phyloP scores from a whole-genome alignment of 163 green algal species.

The Prototheca stagnorum region DNA sequence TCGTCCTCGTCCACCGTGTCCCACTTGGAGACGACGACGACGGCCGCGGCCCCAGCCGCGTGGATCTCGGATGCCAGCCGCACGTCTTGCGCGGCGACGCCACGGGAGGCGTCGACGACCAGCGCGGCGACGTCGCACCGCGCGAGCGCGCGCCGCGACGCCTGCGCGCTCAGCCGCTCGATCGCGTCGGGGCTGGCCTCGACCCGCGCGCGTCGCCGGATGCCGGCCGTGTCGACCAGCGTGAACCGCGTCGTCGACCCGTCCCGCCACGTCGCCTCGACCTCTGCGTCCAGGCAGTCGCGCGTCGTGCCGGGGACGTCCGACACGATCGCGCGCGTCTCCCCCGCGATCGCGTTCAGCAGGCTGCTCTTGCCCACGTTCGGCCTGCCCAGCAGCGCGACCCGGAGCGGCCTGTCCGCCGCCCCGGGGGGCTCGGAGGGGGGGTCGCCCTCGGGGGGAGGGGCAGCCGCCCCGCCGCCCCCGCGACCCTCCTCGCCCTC shows the following conservation, averaged over 20 bases:
- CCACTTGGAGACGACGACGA: constrained; percentile 98
- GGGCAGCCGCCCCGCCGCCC: too few species aligned
- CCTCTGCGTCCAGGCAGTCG: constrained; percentile 82
- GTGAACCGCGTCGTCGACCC: constrained; percentile 47
- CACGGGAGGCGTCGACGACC: constrained; percentile 63
- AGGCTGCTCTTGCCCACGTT: constrained; percentile 96
- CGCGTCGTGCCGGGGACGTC: constrained; percentile 84
- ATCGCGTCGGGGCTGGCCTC: constrained; percentile 50
- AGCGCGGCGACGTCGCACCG: constrained; percentile 73
- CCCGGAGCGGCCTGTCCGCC: constrained; percentile 29
- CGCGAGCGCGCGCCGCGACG: constrained; percentile 63
- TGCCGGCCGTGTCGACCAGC: constrained; percentile 94
- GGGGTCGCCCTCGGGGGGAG: too few species aligned
- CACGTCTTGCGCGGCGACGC: constrained; percentile 69
- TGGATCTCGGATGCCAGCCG: constrained; percentile 45
- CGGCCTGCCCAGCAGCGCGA: constrained; percentile 88
- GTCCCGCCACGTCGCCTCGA: constrained; percentile 21
- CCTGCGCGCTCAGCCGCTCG: constrained; percentile 69
- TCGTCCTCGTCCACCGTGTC: constrained; percentile 55
- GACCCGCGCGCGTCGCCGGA: constrained; percentile 56
- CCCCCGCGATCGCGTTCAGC: constrained; percentile 60
- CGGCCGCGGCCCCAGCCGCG: constrained; percentile 51
- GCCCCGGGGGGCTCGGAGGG: neutral
- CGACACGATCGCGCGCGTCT: constrained; percentile 85
- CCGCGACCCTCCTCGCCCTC: too few species aligned